Evolutionary conservation across 768 basidiomycete species (phyloP).

Genomic region (Podaxis carcinomalis): DNA sequence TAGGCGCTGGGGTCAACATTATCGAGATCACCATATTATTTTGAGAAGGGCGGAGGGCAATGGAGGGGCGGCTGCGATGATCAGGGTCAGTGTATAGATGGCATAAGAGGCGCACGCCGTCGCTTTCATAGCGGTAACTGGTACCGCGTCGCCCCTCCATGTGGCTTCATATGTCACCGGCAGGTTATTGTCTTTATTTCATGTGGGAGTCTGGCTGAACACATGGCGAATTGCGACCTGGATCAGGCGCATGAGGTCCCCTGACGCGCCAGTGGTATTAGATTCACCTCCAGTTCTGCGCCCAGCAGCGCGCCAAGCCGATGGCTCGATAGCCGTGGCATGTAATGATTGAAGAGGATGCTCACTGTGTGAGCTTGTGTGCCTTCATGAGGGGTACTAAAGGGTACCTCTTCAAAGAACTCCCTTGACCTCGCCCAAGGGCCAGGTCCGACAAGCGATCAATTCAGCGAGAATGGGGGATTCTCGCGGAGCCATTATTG

Average conservation of each 20-base stretch:
- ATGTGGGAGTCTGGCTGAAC: not conserved
- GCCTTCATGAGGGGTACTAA: not conserved
- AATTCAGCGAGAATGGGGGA: too few species aligned
- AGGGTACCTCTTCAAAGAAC: too few species aligned
- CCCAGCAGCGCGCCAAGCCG: not conserved
- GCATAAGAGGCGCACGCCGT: too few species aligned
- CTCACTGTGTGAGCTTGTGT: not conserved
- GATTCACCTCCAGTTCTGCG: not conserved
- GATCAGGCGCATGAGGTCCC: not conserved
- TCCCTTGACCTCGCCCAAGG: too few species aligned
- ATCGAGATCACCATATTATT: not conserved
- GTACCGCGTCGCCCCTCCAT: not conserved
- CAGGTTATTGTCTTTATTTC: not conserved
- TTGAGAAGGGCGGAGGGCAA: not conserved
- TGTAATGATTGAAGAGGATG: not conserved
- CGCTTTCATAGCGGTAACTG: not conserved
- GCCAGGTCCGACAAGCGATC: too few species aligned
- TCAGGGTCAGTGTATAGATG: not conserved
- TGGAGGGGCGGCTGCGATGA: not conserved
- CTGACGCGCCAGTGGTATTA: not conserved
- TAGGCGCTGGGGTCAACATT: not conserved
- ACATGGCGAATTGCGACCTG: not conserved
- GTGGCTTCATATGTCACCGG: not conserved
- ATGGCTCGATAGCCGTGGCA: not conserved
- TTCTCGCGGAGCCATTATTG: too few species aligned